A percentile compares a stretch with the other conserved stretches of the same genome.
Evolutionary conservation across 2,329 filamentous ascomycete species (phyloP).

Genomic region (Penicillium polonicum): DNA sequence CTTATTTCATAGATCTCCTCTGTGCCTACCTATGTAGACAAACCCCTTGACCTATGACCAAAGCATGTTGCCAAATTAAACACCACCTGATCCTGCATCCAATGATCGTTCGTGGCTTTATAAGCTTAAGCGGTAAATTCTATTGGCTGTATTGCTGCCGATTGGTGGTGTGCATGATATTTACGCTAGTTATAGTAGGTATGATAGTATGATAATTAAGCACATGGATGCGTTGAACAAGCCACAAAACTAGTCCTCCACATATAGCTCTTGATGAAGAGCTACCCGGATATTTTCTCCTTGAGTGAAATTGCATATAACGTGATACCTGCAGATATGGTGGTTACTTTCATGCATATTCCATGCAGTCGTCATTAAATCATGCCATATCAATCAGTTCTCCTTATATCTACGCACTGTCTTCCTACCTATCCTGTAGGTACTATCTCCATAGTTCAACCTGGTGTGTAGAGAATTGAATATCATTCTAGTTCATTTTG

Average conservation of each 20-base stretch:
- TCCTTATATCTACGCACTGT: neutral
- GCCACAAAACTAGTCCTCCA: neutral
- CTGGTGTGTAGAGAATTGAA: neutral
- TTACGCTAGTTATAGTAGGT: neutral
- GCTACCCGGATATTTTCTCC: neutral
- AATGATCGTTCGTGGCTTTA: neutral
- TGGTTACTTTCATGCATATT: neutral
- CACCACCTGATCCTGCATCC: neutral
- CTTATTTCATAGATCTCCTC: neutral
- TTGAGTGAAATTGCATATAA: neutral
- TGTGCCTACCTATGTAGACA: neutral
- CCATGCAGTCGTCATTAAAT: neutral
- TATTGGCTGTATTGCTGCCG: neutral
- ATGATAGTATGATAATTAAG: neutral
- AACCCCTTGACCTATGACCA: neutral
- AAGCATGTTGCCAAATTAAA: neutral
- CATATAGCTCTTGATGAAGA: neutral
- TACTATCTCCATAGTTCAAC: too few relatives aligned
- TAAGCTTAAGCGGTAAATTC: neutral
- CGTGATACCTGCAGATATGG: neutral
- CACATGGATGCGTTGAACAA: neutral
- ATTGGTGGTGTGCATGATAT: neutral
- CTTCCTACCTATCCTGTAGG: neutral
- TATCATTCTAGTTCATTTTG: neutral
- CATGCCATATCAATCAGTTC: neutral